phyloP scores from a whole-genome alignment of 2,329 filamentous ascomycete genomes.

The Colletotrichum plurivorum region DNA sequence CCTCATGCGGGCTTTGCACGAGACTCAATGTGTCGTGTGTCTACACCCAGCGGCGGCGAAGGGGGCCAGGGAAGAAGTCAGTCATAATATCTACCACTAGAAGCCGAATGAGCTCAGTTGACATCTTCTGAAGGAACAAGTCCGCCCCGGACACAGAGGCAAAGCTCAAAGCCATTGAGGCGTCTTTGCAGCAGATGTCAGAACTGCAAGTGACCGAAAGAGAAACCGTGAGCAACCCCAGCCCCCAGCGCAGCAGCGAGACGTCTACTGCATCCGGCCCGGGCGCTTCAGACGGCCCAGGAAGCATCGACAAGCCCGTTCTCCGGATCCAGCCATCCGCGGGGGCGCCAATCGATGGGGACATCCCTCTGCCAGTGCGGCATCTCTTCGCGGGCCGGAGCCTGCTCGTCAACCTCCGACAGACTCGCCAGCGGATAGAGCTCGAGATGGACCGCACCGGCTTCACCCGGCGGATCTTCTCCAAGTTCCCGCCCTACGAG shows the following conservation, averaged over 20 bases:
- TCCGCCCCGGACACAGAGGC: background rate
- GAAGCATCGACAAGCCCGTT: background rate
- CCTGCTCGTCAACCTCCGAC: background rate
- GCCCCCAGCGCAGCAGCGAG: background rate
- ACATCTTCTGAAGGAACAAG: slow-evolving; percentile 21
- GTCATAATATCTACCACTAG: background rate
- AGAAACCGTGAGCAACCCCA: background rate
- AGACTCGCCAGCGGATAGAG: background rate
- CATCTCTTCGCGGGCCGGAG: background rate
- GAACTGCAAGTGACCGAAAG: slow-evolving; percentile 6
- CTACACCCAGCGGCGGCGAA: slow-evolving; percentile 29
- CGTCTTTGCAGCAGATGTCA: slow-evolving; percentile 10
- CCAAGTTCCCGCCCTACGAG: slow-evolving; percentile 11
- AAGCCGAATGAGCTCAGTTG: background rate
- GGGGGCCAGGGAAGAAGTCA: slow-evolving; percentile 36
- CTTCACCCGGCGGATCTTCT: slow-evolving; percentile 3
- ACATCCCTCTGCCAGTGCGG: background rate
- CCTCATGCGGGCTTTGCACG: slow-evolving; percentile 29
- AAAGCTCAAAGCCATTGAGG: slow-evolving; percentile 5
- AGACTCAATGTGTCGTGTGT: slow-evolving; percentile 21
- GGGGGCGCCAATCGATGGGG: background rate
- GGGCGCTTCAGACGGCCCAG: background rate
- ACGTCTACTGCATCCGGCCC: background rate
- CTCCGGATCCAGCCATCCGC: background rate
- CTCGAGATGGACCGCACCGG: background rate